Conservation (phyloP, 805 yeast genomes). For the Maudiozyma turicensis region DNA sequence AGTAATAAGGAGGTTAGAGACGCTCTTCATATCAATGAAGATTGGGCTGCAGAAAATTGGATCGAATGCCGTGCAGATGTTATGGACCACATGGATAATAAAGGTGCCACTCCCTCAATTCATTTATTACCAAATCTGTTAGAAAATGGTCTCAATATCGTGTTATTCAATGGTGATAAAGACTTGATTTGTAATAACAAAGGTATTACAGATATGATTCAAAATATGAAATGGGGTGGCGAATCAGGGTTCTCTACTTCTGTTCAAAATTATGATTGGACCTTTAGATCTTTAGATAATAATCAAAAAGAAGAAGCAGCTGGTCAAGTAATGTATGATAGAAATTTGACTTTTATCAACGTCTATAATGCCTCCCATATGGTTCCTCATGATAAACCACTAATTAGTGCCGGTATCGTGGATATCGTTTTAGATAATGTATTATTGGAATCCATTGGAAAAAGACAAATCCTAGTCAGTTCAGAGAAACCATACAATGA, state of each 20-base stretch:
- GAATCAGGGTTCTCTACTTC: conserved; percentile 26
- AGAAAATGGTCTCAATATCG: conserved; percentile 43
- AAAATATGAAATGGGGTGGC: conserved; percentile 58
- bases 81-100: conserved; percentile 40
- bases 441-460: conserved; percentile 44
- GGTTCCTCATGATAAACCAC: conserved; percentile 82
- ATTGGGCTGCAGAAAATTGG: conserved; percentile 43
- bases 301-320: conserved; percentile 30
- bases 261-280: conserved; percentile 35
- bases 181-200: conserved; percentile 81
- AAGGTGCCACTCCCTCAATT: conserved; percentile 49
- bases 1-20: conserved; percentile 37
- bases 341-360: conserved; percentile 68
- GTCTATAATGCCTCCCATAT: conserved; percentile 79
- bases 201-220: conserved; percentile 63
- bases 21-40: conserved; percentile 39
- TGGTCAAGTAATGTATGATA: conserved; percentile 43
- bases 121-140: conserved; percentile 59
- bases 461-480: conserved; percentile 36
- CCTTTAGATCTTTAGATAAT: conserved; percentile 10
- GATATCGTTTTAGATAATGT: conserved; percentile 42
- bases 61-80: conserved; percentile 66
- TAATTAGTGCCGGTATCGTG: conserved; percentile 57
- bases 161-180: conserved; percentile 77
- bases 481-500: conserved; percentile 32